Evolutionary conservation across 257 asterid species (phyloP), one percentile per base, ranked within the genome.

Genomic region (Solanum corneliomulleri): DNA sequence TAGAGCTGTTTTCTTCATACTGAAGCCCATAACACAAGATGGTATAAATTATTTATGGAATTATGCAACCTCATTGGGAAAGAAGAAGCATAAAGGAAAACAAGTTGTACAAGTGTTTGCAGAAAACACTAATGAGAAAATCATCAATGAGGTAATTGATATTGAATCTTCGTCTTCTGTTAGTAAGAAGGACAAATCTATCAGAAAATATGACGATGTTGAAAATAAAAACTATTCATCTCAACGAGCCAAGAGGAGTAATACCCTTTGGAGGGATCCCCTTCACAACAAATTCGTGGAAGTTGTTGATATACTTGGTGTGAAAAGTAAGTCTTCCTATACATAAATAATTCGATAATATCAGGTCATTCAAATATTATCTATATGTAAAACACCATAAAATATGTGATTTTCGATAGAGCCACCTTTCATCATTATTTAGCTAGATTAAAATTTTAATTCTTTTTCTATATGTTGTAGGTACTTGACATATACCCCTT

Each of bases 251-350:
- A 92, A 90, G 23, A 94, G 44, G 85, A 27, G 23, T 29, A 94
- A 90, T 83, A 44, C 93, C 66, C 60, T 91, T 84, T 94, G 98
- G 98, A 92, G 92, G 68, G 70, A 86, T 90, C 44, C 91, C 5
- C 92, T 94, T 37, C 98, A 94, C 85, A 86, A 91, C 86, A 88
- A 89, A 16, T 94, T 94, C 93, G 88, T 94, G 92, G 92, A 92
- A 39, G 96, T 96, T 37, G 82, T 94, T 64, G 82, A 86, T 33
- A 87, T 85, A 87, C 90, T 93, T 77, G 98, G 98, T 21, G 86
- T 90, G 69, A 91, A 92, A 2, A 87, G 98, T 94, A 92, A 91
- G 96, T 83, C 16, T 4, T 23, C 4, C 6, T 2, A 66, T 1
- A 60, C 14, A 23, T 23, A 60, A 9, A 60, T 21, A 23, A 60